Evolutionary conservation across 257 asterid genomes (phyloP).

Genomic region (Rhazya stricta): DNA sequence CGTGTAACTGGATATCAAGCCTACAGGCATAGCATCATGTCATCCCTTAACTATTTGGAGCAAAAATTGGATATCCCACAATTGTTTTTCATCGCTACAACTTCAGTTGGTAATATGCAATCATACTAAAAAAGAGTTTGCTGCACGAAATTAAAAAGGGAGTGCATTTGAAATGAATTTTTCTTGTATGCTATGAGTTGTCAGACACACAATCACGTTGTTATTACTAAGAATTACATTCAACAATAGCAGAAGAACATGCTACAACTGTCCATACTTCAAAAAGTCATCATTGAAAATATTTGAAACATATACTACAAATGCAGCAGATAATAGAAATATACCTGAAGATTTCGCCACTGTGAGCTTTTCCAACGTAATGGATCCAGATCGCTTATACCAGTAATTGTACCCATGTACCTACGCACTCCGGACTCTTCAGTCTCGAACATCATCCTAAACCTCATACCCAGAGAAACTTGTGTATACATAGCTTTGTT

Average conservation of each 20-base stretch:
- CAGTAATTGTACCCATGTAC: constrained; percentile 91
- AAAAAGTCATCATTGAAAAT: not conserved
- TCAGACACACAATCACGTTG: not conserved
- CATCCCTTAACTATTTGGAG: not conserved
- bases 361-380: constrained; percentile 85
- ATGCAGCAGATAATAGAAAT: constrained; percentile 4
- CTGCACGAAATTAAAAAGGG: not conserved
- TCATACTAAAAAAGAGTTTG: not conserved
- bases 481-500: constrained; percentile 86
- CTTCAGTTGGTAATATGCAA: not conserved
- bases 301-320: not conserved
- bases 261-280: not conserved
- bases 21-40: not conserved
- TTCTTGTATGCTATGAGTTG: not conserved
- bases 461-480: constrained; percentile 87
- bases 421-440: constrained; percentile 92
- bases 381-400: constrained; percentile 74
- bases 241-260: not conserved
- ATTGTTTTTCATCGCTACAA: not conserved
- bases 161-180: not conserved
- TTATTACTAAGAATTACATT: not conserved
- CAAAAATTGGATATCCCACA: not conserved
- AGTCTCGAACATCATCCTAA: constrained; percentile 97
- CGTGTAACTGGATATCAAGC: constrained; percentile 1
- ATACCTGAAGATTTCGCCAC: constrained; percentile 98